These are phyloP conservation scores for Phyllosticta citriasiana DNA, from an alignment of 2,329 filamentous ascomycete genomes.

Conservation along the genomic window DNA sequence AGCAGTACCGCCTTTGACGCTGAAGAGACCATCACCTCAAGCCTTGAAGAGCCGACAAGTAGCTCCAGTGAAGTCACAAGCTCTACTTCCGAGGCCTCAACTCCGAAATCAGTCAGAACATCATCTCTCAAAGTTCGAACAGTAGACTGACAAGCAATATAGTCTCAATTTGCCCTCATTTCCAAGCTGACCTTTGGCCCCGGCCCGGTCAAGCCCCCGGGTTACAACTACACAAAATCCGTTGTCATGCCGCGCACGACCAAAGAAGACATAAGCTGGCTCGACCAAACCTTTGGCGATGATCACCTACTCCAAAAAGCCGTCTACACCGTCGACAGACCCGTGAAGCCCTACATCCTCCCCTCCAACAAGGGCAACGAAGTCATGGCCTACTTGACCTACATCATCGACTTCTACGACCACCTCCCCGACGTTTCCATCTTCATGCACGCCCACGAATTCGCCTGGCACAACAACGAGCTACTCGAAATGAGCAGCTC, in stretches of 20 bases:
- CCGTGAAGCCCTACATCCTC: conserved; percentile 9
- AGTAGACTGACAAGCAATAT: neutral
- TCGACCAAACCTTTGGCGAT: conserved; percentile 29
- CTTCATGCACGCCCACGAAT: conserved; percentile 14
- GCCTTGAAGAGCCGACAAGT: neutral
- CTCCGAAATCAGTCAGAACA: neutral
- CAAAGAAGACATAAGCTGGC: conserved; percentile 39
- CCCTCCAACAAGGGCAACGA: conserved; percentile 16
- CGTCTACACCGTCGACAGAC: conserved; percentile 14
- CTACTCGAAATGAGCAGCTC: conserved; percentile 28
- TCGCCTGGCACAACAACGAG: conserved; percentile 12
- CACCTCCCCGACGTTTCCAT: conserved; percentile 15
- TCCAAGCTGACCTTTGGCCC: conserved; percentile 5
- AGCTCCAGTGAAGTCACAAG: neutral
- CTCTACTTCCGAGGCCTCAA: neutral
- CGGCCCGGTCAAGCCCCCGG: conserved; percentile 30
- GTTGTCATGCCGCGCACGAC: conserved; percentile 39
- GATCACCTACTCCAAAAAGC: conserved; percentile 25
- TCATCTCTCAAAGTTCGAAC: no score
- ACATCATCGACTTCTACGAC: conserved; percentile 19
- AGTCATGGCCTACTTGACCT: conserved; percentile 17
- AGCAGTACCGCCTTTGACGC: neutral
- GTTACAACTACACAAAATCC: conserved; percentile 36
- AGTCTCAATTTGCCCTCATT: conserved; percentile 1
- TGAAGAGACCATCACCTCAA: neutral